Evolutionary conservation across 352 stramenopile genomes (phyloP).

Genomic region (Pilasporangium apinafurcum): DNA sequence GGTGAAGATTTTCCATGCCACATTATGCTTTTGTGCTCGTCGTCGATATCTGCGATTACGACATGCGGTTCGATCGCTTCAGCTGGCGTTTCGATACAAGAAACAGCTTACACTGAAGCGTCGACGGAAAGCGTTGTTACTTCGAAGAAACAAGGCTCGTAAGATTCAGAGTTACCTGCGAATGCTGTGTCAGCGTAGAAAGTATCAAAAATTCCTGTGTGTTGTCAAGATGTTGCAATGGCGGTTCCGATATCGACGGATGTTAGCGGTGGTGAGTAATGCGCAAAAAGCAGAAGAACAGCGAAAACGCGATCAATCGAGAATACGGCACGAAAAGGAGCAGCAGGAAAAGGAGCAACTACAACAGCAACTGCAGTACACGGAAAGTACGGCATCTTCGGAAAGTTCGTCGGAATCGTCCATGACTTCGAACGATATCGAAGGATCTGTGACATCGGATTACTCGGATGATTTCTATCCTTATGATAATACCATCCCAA

Average conservation of each 20-base stretch:
- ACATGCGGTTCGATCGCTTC: slow-evolving; percentile 39
- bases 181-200: slow-evolving; percentile 41
- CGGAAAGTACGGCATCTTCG: slow-evolving; percentile 66
- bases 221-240: slow-evolving; percentile 65
- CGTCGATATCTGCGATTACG: slow-evolving; percentile 53
- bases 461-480: slow-evolving; percentile 63
- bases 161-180: slow-evolving; percentile 52
- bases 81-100: slow-evolving; percentile 59
- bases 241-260: slow-evolving; percentile 50
- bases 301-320: slow-evolving; percentile 16
- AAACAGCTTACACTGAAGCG: slow-evolving; percentile 20
- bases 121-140: slow-evolving; percentile 23
- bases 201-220: slow-evolving; percentile 42
- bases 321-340: slow-evolving; percentile 15
- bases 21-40: slow-evolving; percentile 53
- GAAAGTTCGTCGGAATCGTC: slow-evolving; percentile 55
- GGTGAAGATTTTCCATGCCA: slow-evolving; percentile 64
- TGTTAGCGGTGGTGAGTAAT: slow-evolving; percentile 11
- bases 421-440: slow-evolving; percentile 65
- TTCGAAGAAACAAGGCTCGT: slow-evolving; percentile 32
- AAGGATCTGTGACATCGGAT: slow-evolving; percentile 54
- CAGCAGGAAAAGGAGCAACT: slow-evolving; percentile 7
- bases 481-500: slow-evolving; percentile 45
- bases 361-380: slow-evolving; percentile 29
- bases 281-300: slow-evolving; percentile 11